Conservation (phyloP, 352 stramenopile genomes). For the Pythium coloratum region DNA sequence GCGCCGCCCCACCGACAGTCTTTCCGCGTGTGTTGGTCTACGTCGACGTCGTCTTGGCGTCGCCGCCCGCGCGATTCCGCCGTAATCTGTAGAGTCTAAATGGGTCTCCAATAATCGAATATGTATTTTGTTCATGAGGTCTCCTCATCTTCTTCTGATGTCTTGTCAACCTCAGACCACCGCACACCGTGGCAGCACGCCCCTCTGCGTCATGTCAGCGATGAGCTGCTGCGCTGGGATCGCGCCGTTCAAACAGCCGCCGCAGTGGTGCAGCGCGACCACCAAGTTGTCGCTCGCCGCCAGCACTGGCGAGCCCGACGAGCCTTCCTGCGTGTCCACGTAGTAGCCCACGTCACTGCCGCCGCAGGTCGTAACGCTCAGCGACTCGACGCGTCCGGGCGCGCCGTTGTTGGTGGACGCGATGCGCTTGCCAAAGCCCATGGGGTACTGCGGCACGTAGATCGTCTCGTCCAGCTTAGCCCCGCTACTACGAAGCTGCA, state of each 20-base stretch:
- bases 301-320: conserved; percentile 69
- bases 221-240: conserved; percentile 60
- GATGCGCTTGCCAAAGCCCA: conserved; percentile 42
- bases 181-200: conserved; percentile 24
- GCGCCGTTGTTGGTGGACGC: conserved; percentile 27
- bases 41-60: conserved; percentile 5
- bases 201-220: conserved; percentile 35
- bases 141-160: neutral
- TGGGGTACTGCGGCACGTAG: conserved; percentile 46
- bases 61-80: neutral
- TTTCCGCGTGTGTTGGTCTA: conserved; percentile 11
- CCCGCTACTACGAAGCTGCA: conserved; percentile 37
- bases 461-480: conserved; percentile 38
- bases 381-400: conserved; percentile 34
- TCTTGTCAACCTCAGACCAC: conserved; percentile 4
- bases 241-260: conserved; percentile 66
- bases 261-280: conserved; percentile 78
- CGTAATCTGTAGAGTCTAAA: neutral
- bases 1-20: conserved; percentile 3
- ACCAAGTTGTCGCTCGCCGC: conserved; percentile 52
- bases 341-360: conserved; percentile 66
- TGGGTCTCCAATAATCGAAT: neutral
- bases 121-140: neutral
- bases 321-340: conserved; percentile 71
- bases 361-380: conserved; percentile 45